Evolutionary conservation across 2,329 filamentous ascomycete species (phyloP), one percentile per base, ranked within the genome.

Genomic region (Colletotrichum theobromicola): DNA sequence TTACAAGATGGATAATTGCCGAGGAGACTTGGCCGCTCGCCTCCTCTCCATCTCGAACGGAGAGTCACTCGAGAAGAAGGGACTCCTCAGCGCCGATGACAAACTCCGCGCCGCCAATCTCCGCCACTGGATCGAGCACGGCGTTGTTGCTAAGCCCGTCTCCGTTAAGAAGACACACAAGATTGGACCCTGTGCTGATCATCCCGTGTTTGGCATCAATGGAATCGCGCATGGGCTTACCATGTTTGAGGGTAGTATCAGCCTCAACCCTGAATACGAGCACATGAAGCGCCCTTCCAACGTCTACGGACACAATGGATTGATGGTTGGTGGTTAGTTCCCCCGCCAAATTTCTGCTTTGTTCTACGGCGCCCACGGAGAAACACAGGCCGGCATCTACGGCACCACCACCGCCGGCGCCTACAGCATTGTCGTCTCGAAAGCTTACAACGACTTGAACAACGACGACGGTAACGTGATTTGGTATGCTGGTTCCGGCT

Each of bases 321-420:
- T 85, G 4, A 15, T 4, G 0, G 77, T 82, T 4, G 85, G 85
- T 10, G 77, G 87, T 34, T 92, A 90, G 90, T 92, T 86, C 85
- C 89, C 90, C 0, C 83, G 84, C 1, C 89, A 90, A 74, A 81
- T 89, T 1, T 86, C 84, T 12, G 85, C 88, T 0, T 79, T 90
- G 0, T 86, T 88, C 15, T 85, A 89, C 68, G 90, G 90, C 5
- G 89, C 88, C 0, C 90, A 92, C 76, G 90, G 89, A 3, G 75
- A 80, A 1, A 75, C 82, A 0, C 83, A 88, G 77, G 86, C 82
- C 4, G 89, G 89, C 4, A 92, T 93, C 42, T 85, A 80, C 24
- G 90, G 90, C 4, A 82, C 82, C 7, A 78, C 76, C 1, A 78
- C 78, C 0, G 60, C 81, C 2, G 91, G 91, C 1, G 88, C 90